Evolutionary conservation across 192 early-diverging fungal genomes (phyloP).

Genomic region (Umbelopsis sp.): DNA sequence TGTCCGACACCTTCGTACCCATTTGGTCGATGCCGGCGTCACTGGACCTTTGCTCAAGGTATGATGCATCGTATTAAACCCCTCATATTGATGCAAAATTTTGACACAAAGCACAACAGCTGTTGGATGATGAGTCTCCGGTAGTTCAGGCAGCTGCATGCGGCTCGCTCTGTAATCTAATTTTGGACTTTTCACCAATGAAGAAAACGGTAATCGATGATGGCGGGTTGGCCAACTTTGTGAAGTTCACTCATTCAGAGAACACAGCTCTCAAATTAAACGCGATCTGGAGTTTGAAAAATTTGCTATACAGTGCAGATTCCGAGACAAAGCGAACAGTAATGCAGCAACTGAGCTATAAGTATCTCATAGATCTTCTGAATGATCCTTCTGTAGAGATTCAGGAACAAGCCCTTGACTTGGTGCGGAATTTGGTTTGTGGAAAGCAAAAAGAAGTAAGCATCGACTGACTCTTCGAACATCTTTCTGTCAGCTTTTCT

Average conservation of each 20-base stretch:
- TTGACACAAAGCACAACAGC: conserved; percentile 13
- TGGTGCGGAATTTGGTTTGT: conserved; percentile 75
- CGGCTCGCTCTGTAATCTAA: conserved; percentile 84
- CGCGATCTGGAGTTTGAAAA: conserved; percentile 82
- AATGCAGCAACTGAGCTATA: conserved; percentile 68
- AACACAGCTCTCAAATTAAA: conserved; percentile 66
- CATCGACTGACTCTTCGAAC: neutral
- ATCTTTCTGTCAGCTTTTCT: neutral
- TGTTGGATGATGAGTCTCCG: conserved; percentile 63
- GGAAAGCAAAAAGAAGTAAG: conserved; percentile 42
- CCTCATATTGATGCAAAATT: neutral
- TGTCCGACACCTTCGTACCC: conserved; percentile 75
- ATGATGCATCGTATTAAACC: neutral
- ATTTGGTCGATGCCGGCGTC: conserved; percentile 77
- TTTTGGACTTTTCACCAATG: conserved; percentile 86
- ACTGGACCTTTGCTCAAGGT: conserved; percentile 69
- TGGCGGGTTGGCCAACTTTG: conserved; percentile 72
- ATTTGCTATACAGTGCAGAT: conserved; percentile 73
- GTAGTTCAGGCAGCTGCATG: conserved; percentile 70
- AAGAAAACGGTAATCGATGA: conserved; percentile 69
- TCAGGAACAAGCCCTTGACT: conserved; percentile 76
- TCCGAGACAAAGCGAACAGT: conserved; percentile 67
- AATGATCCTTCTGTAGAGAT: conserved; percentile 62
- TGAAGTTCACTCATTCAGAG: conserved; percentile 52
- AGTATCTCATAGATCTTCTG: conserved; percentile 59